Evolutionary conservation across 768 basidiomycete species (phyloP).

Genomic region (Mycena vulgaris): DNA sequence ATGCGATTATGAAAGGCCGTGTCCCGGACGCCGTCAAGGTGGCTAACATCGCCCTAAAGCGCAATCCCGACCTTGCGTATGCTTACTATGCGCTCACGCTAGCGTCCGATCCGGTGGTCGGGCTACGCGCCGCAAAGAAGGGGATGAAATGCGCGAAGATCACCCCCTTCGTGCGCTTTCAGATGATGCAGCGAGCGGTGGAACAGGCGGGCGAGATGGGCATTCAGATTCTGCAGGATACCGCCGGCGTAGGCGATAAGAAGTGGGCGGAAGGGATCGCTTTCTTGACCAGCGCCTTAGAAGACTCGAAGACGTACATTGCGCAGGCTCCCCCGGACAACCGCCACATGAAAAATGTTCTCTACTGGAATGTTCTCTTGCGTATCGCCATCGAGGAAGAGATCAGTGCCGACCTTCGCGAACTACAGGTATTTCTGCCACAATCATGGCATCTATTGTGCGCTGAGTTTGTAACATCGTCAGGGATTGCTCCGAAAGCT

Average conservation of each 20-base stretch:
- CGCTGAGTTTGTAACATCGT: not conserved
- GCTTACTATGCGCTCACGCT: slow-evolving; percentile 76
- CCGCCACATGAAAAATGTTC: slow-evolving; percentile 70
- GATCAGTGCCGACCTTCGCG: slow-evolving; percentile 62
- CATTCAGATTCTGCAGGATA: slow-evolving; percentile 62
- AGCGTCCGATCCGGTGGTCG: slow-evolving; percentile 62
- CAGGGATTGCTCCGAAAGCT: slow-evolving; percentile 59
- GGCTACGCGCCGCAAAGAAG: slow-evolving; percentile 75
- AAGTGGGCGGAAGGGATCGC: slow-evolving; percentile 75
- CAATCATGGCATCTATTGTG: not conserved
- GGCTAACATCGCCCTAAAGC: slow-evolving; percentile 64
- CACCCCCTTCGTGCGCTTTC: slow-evolving; percentile 70
- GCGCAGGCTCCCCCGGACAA: slow-evolving; percentile 73
- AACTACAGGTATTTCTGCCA: slow-evolving; percentile 61
- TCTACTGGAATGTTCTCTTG: slow-evolving; percentile 73
- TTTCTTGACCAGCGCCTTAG: slow-evolving; percentile 71
- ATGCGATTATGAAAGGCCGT: slow-evolving; percentile 63
- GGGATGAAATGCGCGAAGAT: slow-evolving; percentile 71
- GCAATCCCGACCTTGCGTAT: slow-evolving; percentile 73
- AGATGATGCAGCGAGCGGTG: slow-evolving; percentile 73
- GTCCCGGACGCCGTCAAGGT: slow-evolving; percentile 63
- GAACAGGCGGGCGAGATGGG: slow-evolving; percentile 74
- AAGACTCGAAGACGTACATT: slow-evolving; percentile 72
- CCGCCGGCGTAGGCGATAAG: slow-evolving; percentile 54
- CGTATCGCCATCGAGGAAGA: slow-evolving; percentile 68